A percentile compares a stretch with the other conserved stretches of the same genome.
These are phyloP conservation scores for Fraxinus latifolia DNA, from an alignment of 305 asterid species.

Conservation along the genomic window DNA sequence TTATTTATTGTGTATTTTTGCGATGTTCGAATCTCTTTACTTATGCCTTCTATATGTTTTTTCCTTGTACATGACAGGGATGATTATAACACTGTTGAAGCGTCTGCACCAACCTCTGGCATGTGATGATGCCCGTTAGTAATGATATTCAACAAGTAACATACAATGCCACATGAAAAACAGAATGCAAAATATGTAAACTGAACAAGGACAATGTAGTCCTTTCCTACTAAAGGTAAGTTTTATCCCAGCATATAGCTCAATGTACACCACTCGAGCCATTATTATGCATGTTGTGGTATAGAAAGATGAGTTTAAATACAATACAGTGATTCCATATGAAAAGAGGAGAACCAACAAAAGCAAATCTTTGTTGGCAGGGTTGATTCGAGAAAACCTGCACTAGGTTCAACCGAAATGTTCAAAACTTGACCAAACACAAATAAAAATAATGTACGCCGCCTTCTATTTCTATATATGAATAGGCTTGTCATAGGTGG, in stretches of 20 bases:
- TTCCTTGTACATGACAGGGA: not conserved
- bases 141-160: not conserved
- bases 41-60: too few species aligned
- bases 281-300: not conserved
- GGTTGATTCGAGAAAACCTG: not conserved
- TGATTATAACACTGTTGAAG: not conserved
- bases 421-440: not conserved
- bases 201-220: not conserved
- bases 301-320: not conserved
- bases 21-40: not conserved
- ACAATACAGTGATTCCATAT: not conserved
- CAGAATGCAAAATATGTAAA: not conserved
- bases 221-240: not conserved
- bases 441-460: not conserved
- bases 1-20: not conserved
- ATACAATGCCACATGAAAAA: not conserved
- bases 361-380: not conserved
- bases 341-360: not conserved
- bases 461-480: slow-evolving; percentile 57
- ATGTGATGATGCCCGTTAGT: not conserved
- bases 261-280: not conserved
- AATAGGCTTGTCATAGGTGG: slow-evolving; percentile 88
- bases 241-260: not conserved
- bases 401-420: not conserved
- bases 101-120: not conserved